These are phyloP conservation scores for Spergularia bocconei DNA, from an alignment of 148 eudicot species.

Conservation along the genomic window DNA sequence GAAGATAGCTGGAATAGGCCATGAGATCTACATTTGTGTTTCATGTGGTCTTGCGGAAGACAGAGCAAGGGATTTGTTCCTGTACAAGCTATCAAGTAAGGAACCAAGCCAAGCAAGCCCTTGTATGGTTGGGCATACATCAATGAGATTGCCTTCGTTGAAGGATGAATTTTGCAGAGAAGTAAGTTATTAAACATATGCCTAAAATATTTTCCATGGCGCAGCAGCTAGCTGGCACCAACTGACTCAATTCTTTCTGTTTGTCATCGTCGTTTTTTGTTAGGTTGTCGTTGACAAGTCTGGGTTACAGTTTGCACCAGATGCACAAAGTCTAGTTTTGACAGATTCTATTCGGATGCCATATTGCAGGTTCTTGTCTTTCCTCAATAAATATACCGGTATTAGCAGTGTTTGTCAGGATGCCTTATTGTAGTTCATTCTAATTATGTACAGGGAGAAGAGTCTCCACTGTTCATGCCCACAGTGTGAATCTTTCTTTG, in stretches of 20 bases:
- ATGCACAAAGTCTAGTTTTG: slow-evolving; percentile 60
- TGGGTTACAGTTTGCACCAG: slow-evolving; percentile 74
- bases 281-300: slow-evolving; percentile 61
- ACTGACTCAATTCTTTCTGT: slow-evolving; percentile 17
- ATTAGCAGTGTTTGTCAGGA: background rate
- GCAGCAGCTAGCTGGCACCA: background rate
- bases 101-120: slow-evolving; percentile 56
- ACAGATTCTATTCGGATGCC: slow-evolving; percentile 62
- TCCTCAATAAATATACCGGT: background rate
- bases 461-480: slow-evolving; percentile 61
- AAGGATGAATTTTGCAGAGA: slow-evolving; percentile 55
- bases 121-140: slow-evolving; percentile 60
- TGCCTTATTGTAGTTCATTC: slow-evolving; percentile 4
- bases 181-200: slow-evolving; percentile 40
- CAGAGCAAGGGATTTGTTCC: slow-evolving; percentile 45
- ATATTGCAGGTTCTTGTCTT: slow-evolving; percentile 60
- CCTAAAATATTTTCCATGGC: slow-evolving; percentile 5
- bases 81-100: slow-evolving; percentile 46
- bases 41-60: slow-evolving; percentile 54
- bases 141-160: slow-evolving; percentile 48
- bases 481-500: slow-evolving; percentile 49
- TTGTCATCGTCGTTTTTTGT: slow-evolving; percentile 18
- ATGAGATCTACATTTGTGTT: slow-evolving; percentile 57
- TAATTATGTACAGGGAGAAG: slow-evolving; percentile 48
- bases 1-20: slow-evolving; percentile 43